Evolutionary conservation across 169 alveolate genomes (phyloP), one percentile per base, ranked within the genome.

Genomic region (Plasmodium fragile): DNA sequence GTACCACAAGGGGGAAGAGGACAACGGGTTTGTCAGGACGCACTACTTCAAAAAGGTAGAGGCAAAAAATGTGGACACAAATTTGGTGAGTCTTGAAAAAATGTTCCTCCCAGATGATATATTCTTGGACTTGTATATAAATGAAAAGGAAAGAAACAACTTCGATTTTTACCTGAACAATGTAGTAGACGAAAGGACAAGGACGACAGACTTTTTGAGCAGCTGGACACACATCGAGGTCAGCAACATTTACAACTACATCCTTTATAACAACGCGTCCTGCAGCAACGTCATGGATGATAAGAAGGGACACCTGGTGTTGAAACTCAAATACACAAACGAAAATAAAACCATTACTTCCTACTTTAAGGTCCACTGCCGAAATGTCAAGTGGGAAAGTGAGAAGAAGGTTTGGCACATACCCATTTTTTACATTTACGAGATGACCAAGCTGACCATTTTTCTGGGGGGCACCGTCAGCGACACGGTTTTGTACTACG

Each of bases 321-420:
- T 85, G 71, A 85, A 85, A 43, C 80, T 85, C 22, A 85, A 85
- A 53, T 85, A 85, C 28, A 85, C 93, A 7, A 85, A 85, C 65
- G 93, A 85, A 85, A 85, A 75, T 53, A 59, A 85, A 73, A 85
- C 80, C 28, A 85, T 85, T 0, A 85, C 93, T n/a, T 85, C 93
- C 25, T 85, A 85, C 75, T 85, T 85, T 85, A 85, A 85, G 69
- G 85, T 85, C 25, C 53, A 85, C 59, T 85, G 93, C 75, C 59
- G 93, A 36, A 85, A 85, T 75, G 84, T 49, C 8, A 73, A 85
- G 65, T 85, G 93, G 93, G 93, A 85, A 0, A 85, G 65, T 18
- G 93, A 85, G 65, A 85, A 85, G 8, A 85, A 85, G 69, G 84
- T 85, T 25, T 85, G 93, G 93, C 87, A 85, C 79, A 85, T 85